Percentiles rank a stretch among this genome's conserved stretches.
Evolutionary conservation across 202 grass and related monocot genomes (phyloP).

Genomic region (Cymbopogon flexuosus): DNA sequence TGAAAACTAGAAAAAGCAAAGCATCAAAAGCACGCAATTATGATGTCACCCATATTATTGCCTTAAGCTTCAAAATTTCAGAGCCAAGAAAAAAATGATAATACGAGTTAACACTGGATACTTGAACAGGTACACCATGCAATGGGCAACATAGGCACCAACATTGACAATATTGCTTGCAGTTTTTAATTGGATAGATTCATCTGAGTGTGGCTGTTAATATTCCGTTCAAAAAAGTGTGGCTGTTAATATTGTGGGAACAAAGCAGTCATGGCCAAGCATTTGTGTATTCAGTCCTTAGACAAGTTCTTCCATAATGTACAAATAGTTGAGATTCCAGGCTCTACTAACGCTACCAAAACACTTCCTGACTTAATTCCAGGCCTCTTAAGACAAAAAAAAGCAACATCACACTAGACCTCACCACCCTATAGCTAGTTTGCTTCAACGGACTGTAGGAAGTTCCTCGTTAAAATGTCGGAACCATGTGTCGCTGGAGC

Average conservation of each 20-base stretch:
- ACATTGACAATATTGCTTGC: neutral
- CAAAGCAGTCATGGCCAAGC: constrained; percentile 11
- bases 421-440: constrained; percentile 19
- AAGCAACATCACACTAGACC: constrained; percentile 30
- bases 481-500: constrained; percentile 40
- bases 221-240: no score
- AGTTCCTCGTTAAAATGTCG: constrained; percentile 63
- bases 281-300: constrained; percentile 36
- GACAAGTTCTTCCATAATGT: constrained; percentile 39
- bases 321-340: constrained; percentile 32
- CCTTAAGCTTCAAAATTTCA: neutral
- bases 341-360: constrained; percentile 21
- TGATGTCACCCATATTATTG: neutral
- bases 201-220: neutral
- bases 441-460: constrained; percentile 34
- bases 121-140: neutral
- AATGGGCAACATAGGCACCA: neutral
- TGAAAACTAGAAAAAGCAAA: neutral
- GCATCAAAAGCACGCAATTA: neutral
- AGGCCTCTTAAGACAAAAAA: constrained; percentile 31
- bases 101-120: neutral
- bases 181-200: constrained; percentile 1
- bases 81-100: neutral
- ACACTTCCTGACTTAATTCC: constrained; percentile 23
- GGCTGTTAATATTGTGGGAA: neutral